Percentiles rank a stretch among this genome's conserved stretches.
phyloP scores from a whole-genome alignment of 208 protist genomes.

The Acanthamoeba lenticulata region DNA sequence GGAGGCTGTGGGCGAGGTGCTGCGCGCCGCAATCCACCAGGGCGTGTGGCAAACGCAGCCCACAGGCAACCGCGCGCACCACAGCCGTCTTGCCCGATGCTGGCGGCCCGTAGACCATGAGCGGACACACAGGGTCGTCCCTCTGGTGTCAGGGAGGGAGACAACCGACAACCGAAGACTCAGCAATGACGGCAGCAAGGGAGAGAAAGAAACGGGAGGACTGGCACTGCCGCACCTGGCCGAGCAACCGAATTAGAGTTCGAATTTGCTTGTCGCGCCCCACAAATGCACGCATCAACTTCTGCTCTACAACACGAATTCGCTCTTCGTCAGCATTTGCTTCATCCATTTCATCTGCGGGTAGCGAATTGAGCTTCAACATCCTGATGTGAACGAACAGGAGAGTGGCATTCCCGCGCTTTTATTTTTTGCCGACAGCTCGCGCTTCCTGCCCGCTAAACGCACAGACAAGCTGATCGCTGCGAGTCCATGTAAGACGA shows the following conservation, averaged over 20 bases:
- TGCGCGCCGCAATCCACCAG: slow-evolving; percentile 44
- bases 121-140: neutral
- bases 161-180: too few species aligned
- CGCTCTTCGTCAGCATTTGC: neutral
- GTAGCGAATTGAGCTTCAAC: neutral
- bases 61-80: neutral
- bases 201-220: neutral
- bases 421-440: neutral
- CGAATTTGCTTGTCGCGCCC: neutral
- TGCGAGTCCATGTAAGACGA: neutral
- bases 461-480: neutral
- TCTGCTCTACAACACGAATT: neutral
- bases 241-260: neutral
- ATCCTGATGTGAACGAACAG: neutral
- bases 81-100: slow-evolving; percentile 29
- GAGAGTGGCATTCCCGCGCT: neutral
- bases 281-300: neutral
- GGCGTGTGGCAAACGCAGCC: slow-evolving; percentile 20
- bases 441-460: neutral
- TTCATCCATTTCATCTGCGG: neutral
- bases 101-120: slow-evolving; percentile 11
- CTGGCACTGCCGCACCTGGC: neutral
- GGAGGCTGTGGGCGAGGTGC: neutral
- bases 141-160: neutral
- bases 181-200: neutral